Evolutionary conservation across 1,139 yeast genomes (phyloP).

Genomic region (Candida labiduridarum): DNA sequence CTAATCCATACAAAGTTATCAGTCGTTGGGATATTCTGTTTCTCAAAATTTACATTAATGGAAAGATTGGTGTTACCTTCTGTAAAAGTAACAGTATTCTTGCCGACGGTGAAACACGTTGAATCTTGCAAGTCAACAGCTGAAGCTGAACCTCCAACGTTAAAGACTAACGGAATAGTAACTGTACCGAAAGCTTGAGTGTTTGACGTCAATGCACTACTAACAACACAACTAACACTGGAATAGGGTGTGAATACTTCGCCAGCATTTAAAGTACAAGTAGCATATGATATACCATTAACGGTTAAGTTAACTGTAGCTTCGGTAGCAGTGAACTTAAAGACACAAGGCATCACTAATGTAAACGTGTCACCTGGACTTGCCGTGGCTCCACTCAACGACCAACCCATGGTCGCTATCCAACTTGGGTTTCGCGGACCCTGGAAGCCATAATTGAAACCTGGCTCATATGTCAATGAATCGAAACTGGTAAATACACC

Average conservation of each 20-base stretch:
- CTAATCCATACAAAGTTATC: conserved; percentile 4
- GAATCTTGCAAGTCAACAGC: conserved; percentile 21
- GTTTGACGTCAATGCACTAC: conserved; percentile 9
- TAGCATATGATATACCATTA: conserved; percentile 30
- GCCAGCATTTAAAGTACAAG: conserved; percentile 26
- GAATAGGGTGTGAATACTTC: conserved; percentile 25
- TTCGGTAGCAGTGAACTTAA: conserved; percentile 21
- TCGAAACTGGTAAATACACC: conserved; percentile 9
- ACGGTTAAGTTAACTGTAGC: conserved; percentile 17
- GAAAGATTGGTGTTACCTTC: conserved; percentile 20
- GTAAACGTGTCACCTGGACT: conserved; percentile 29
- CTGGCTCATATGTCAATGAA: conserved; percentile 7
- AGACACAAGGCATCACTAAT: conserved; percentile 28
- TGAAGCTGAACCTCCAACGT: conserved; percentile 23
- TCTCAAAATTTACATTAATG: neutral
- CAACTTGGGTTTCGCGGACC: conserved; percentile 25
- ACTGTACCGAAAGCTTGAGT: conserved; percentile 20
- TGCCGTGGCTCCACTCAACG: conserved; percentile 20
- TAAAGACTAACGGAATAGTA: conserved; percentile 26
- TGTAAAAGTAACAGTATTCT: conserved; percentile 24
- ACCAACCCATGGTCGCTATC: conserved; percentile 28
- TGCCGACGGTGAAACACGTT: conserved; percentile 20
- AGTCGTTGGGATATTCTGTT: neutral
- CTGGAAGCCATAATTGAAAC: conserved; percentile 2
- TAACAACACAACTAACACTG: conserved; percentile 26